These are phyloP conservation scores for Trametes elegans DNA, from an alignment of 768 basidiomycete species.

Conservation along the genomic window DNA sequence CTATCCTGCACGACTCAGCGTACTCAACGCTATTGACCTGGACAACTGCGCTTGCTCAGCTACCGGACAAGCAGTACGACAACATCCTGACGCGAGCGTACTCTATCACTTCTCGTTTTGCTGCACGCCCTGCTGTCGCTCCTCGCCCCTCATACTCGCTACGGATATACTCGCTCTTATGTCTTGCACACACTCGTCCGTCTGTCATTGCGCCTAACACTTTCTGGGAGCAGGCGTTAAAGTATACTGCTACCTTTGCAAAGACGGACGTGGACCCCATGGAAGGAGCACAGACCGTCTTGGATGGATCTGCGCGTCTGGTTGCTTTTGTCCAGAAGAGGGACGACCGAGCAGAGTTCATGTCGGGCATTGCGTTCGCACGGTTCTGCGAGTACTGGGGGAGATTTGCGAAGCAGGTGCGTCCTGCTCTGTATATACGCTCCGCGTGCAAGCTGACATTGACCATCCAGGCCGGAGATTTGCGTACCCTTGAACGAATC, in stretches of 20 bases:
- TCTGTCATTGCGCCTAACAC: constrained; percentile 47
- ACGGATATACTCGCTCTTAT: constrained; percentile 44
- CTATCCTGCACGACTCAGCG: constrained; percentile 29
- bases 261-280: constrained; percentile 23
- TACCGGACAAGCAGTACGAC: constrained; percentile 56
- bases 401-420: constrained; percentile 61
- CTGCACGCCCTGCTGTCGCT: constrained; percentile 31
- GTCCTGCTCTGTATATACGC: too few species aligned
- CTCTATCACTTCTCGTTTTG: constrained; percentile 42
- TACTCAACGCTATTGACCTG: constrained; percentile 48
- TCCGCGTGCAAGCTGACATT: too few species aligned
- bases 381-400: constrained; percentile 74
- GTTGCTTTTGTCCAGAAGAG: constrained; percentile 40
- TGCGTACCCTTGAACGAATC: constrained; percentile 44
- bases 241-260: constrained; percentile 44
- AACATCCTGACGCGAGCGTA: constrained; percentile 60
- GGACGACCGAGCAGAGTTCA: constrained; percentile 37
- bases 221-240: constrained; percentile 71
- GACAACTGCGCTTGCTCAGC: constrained; percentile 42
- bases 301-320: constrained; percentile 43
- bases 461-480: constrained; percentile 20
- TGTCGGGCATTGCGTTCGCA: constrained; percentile 52
- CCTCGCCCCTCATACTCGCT: constrained; percentile 34
- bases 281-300: constrained; percentile 38
- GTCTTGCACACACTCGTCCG: constrained; percentile 45